A percentile compares a stretch with the other conserved stretches of the same genome.
These are phyloP conservation scores for Wickerhamiella qilinensis DNA, from an alignment of 805 yeast species.

Conservation along the genomic window DNA sequence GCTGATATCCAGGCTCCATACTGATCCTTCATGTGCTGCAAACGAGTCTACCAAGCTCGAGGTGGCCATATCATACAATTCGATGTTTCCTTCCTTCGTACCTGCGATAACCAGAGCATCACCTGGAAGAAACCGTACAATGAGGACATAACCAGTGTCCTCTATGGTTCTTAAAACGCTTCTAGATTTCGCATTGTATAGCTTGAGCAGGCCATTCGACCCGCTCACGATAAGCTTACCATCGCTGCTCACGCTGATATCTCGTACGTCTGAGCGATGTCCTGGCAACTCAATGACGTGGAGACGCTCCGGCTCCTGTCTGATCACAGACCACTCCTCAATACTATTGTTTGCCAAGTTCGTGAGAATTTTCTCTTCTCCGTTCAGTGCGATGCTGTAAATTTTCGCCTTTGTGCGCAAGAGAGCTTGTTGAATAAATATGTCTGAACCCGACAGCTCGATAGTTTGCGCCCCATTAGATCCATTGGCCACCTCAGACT, in stretches of 20 bases:
- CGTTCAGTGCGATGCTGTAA: slow-evolving; percentile 21
- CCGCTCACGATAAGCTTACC: slow-evolving; percentile 72
- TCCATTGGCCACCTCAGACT: not conserved
- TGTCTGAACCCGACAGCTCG: slow-evolving; percentile 19
- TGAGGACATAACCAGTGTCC: slow-evolving; percentile 64
- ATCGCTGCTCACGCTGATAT: slow-evolving; percentile 70
- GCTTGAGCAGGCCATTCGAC: slow-evolving; percentile 72
- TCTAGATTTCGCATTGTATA: slow-evolving; percentile 66
- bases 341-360: slow-evolving; percentile 61
- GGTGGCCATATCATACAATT: slow-evolving; percentile 71
- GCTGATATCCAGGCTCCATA: slow-evolving; percentile 82
- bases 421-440: slow-evolving; percentile 52
- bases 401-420: slow-evolving; percentile 31
- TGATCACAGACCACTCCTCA: slow-evolving; percentile 41
- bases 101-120: slow-evolving; percentile 78
- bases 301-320: slow-evolving; percentile 17
- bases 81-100: slow-evolving; percentile 71
- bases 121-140: slow-evolving; percentile 76
- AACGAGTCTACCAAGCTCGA: slow-evolving; percentile 56
- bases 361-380: slow-evolving; percentile 42
- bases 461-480: not conserved
- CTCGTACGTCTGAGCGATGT: slow-evolving; percentile 77
- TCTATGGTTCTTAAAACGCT: slow-evolving; percentile 76
- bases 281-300: slow-evolving; percentile 62
- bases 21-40: slow-evolving; percentile 64